Base-by-base conservation (phyloP, 176 grass and related monocot species). In the Neostapfia colusana region DNA sequence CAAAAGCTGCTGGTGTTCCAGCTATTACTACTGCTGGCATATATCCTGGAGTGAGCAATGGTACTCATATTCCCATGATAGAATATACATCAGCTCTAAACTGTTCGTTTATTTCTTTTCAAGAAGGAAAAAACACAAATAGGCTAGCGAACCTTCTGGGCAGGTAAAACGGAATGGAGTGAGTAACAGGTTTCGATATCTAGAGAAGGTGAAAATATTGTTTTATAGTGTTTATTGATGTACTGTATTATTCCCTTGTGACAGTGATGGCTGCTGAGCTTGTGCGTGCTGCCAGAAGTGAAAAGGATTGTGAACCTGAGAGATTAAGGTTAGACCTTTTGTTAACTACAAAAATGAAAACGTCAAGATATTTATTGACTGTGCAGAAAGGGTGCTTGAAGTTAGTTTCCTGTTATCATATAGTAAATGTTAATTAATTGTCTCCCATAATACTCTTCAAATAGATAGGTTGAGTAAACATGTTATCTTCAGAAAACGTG, bases 11-110 rank as follows among this genome's bases (percentile, higher is more conserved):
- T 7, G 94, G 91, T n/a, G 46, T 97, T 68, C 91, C 94, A 60
- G 94, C 91, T 87, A 73, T 97, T 77, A 97, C 88, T 81, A 93
- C 94, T 60, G 88, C 86, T 15, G 94, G 94, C 84, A 97, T 97
- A 72, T 97, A 93, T 86, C 91, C 94, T 69, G 94, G 94, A 89
- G 86, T 97, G 26, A 97, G 94, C 94, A 97, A 93, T 82, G 84
- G 94, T 69, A 58, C 23, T 57, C 54, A 11, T 25, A 57, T 57
- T 57, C n/a, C 54, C 54, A 24, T 24, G 54, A 54, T 21, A 54
- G 18, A 54, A n/a, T 21, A n/a, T 21, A 54, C 51, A 5, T 54
- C 51, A 54, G 18, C 6, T 54, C 15, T 0, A 18, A 7, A 45
- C 16, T 51, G 48, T 20, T 51, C 17, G 2, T 55, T 21, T 55